Percentiles rank a stretch among this genome's conserved stretches.
phyloP scores from a whole-genome alignment of 2,329 filamentous ascomycete genomes.

The Blastomyces parvus region DNA sequence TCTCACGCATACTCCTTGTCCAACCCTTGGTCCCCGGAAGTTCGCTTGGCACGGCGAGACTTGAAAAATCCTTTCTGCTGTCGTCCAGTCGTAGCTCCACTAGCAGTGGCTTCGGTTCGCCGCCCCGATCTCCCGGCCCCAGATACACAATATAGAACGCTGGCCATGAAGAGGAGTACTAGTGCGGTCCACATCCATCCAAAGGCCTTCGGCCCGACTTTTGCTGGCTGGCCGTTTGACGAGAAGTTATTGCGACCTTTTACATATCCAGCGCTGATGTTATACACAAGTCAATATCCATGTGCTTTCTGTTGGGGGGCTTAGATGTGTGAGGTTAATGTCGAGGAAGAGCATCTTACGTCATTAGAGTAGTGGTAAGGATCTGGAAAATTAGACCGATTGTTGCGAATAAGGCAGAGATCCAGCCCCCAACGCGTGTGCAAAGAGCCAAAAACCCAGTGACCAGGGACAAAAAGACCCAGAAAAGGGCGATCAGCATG shows the following conservation, averaged over 20 bases:
- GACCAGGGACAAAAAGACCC: slow-evolving; percentile 44
- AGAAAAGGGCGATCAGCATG: slow-evolving; percentile 75
- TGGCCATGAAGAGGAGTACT: slow-evolving; percentile 46
- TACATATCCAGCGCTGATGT: slow-evolving; percentile 48
- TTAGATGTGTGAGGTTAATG: slow-evolving; percentile 5
- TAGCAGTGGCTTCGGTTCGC: background rate
- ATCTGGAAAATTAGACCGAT: slow-evolving; percentile 51
- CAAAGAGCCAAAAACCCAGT: slow-evolving; percentile 42
- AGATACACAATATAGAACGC: slow-evolving; percentile 48
- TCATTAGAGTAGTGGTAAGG: slow-evolving; percentile 50
- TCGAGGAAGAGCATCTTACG: slow-evolving; percentile 40
- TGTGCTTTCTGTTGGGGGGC: background rate
- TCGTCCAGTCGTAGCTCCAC: slow-evolving; percentile 16
- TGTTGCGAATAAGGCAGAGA: slow-evolving; percentile 45
- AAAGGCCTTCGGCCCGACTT: slow-evolving; percentile 49
- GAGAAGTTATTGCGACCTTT: slow-evolving; percentile 49
- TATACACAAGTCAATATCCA: slow-evolving; percentile 11
- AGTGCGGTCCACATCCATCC: slow-evolving; percentile 54
- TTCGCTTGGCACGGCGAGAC: background rate
- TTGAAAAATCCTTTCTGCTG: slow-evolving; percentile 21
- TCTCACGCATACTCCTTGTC: background rate
- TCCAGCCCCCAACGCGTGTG: slow-evolving; percentile 41
- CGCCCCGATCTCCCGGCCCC: slow-evolving; percentile 20
- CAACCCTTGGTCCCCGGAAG: no score
- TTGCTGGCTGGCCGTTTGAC: slow-evolving; percentile 38